Base-by-base conservation (phyloP, 257 asterid species). In the Jacaranda mimosifolia region DNA sequence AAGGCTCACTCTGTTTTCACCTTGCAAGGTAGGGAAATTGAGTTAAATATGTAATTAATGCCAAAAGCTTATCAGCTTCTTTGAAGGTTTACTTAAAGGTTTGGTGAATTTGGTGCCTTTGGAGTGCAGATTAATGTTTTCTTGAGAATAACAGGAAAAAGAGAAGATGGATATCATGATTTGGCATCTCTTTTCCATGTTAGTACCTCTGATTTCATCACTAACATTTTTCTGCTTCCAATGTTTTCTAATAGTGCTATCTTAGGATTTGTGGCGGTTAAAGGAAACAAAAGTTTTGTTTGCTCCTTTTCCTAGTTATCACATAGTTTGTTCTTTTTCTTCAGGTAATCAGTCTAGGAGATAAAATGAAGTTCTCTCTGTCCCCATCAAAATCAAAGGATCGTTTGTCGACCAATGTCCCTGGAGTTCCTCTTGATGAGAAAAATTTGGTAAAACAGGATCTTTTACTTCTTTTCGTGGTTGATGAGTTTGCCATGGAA, bases 291-390 rank as follows among this genome's bases (percentile, higher is more conserved):
- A 12, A 38, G 17, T 46, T 63, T 35, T 42, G 55, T 12, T 18
- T 55, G 72, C 52, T 13, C 17, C 42, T 57, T 36, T 63, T 72
- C 35, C 42, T 56, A 18, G 21, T 32, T 15, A 19, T 83, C 43
- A 60, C 58, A 57, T 76, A 69, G 62, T 48, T 39, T 60, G 74
- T 48, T 68, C 82, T 39, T 71, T 75, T 70, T 76, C 70, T 21
- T 63, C 88, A 95, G 99, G 98, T 95, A 53, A 91, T 95, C 75
- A 93, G 99, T 83, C 83, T 95, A 36, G 98, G 98, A 74, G 99
- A 93, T 83, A 90, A 83, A 77, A 84, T 95, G 78, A 91, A 93
- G 82, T 93, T 95, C 79, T 93, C 97, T 10, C 74, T 93, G 74
- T 87, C 98, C 64, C 94, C 96, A 40, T 88, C 99, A 15, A 90